Conservation (phyloP, 179 eudicot species). For the Spinacia oleracea region DNA sequence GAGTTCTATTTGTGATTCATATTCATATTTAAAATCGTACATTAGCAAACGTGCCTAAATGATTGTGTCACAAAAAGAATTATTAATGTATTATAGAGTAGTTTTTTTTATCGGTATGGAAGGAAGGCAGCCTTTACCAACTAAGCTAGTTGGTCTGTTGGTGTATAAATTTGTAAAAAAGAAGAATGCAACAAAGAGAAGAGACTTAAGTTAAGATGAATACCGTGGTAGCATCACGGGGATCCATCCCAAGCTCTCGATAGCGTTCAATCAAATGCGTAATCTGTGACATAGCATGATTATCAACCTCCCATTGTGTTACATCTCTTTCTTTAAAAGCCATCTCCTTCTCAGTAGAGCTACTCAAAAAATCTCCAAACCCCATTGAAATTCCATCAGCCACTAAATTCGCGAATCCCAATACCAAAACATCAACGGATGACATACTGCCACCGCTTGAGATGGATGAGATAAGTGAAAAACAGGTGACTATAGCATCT, state of each 20-base stretch:
- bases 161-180: neutral
- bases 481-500: constrained; percentile 63
- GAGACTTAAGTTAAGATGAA: neutral
- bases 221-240: constrained; percentile 36
- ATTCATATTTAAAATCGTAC: no score
- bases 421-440: constrained; percentile 61
- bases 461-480: constrained; percentile 60
- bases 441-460: constrained; percentile 57
- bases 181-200: neutral
- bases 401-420: constrained; percentile 63
- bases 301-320: constrained; percentile 52
- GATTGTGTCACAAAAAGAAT: no score
- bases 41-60: no score
- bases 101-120: no score
- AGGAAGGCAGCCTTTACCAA: no score
- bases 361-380: constrained; percentile 68
- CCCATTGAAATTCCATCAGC: constrained; percentile 80
- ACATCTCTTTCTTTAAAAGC: constrained; percentile 51
- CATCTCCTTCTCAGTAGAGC: constrained; percentile 54
- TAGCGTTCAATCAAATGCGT: constrained; percentile 36
- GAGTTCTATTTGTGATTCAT: no score
- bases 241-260: constrained; percentile 53
- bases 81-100: no score
- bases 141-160: no score
- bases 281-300: constrained; percentile 32